Base-by-base conservation (phyloP, 2,329 filamentous ascomycete genomes). In the Tolypocladium nubicola region DNA sequence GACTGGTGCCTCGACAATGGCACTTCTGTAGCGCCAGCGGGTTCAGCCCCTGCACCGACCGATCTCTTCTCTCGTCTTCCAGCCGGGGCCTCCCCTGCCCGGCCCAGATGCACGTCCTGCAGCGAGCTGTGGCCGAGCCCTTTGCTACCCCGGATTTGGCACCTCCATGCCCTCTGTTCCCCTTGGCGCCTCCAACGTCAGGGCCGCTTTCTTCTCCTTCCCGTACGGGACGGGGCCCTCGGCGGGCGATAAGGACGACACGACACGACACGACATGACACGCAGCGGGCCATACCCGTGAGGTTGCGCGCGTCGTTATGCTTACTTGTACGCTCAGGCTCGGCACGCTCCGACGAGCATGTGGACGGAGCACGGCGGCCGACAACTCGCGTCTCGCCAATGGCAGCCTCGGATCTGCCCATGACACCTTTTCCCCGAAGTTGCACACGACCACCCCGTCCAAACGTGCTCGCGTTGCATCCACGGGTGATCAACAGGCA, bases 391-490 rank as follows among this genome's bases (percentile, higher is more conserved):
- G 19, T 49, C 45, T 47, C 19, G 45, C 23, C 45, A 49, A 10
- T 49, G 6, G 26, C 16, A 49, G 19, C 23, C 23, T 4, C 4
- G 26, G 9, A n/a, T 37, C 23, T 19, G 26, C 45, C 26, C 26
- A 19, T 19, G 3, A 3, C 11, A 35, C 26, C 47, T 35, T 33
- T 50, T 21, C 11, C 10, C 19, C 30, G 26, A n/a, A 35, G 16
- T 19, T 21, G 47, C 26, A 19, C 26, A 35, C 26, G n/a, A 30
- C 53, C n/a, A 26, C 33, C 30, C 33, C 37, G n/a, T 14, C 41
- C 33, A 30, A 55, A 55, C 54, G 54, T 50, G 54, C 43, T 39
- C 43, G 54, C 8, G 54, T 50, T 50, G 54, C 54, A 55, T 49
- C 54, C 30, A 40, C 30, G 4, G 30, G 38, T 33, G 40, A 39